Base-by-base conservation (phyloP, 164 flowering plant genomes). In the Houttuynia cordata region DNA sequence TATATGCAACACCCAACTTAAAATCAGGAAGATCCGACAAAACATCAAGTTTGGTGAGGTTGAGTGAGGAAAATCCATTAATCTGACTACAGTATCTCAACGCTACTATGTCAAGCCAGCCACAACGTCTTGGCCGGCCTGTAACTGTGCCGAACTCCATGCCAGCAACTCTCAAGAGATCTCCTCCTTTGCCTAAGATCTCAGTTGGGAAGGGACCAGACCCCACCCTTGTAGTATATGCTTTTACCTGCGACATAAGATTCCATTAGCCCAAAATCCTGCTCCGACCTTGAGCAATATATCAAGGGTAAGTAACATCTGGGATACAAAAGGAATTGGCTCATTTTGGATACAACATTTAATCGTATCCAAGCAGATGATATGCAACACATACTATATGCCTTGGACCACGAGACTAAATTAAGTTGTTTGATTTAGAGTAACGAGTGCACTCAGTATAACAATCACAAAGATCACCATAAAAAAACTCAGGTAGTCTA, bases 141-240 rank as follows among this genome's bases (percentile, higher is more conserved):
- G 97, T 91, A 19, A 95, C 86, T 8, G 97, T 91, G 42, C 97
- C 97, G 75, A 88, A 91, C 73, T 91, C 97, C 69, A 85, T 86
- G 52, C 97, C 97, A 57, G 92, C 85, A 67, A 75, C 66, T 68
- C 97, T 75, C 24, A 91, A 94, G 30, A 72, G 63, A 61, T 91
- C 95, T 49, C 96, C 97, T 37, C 69, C 87, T 69, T 76, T 69
- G 47, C 88, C 96, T 73, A 86, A 71, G 12, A 80, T 74, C 69
- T 91, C 96, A 5, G 97, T 91, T 0, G 97, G 97, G 68, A 91
- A 88, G 56, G 97, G 97, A 69, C 97, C 97, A 8, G 95, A 86
- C 53, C 97, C 97, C 63, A 91, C 97, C 69, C 97, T 83, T 21
- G 95, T 81, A 25, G 94, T 91, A 72, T 91, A 91, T 18, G 97